phyloP scores from a whole-genome alignment of 208 protist species.

The Porcisia deanei region DNA sequence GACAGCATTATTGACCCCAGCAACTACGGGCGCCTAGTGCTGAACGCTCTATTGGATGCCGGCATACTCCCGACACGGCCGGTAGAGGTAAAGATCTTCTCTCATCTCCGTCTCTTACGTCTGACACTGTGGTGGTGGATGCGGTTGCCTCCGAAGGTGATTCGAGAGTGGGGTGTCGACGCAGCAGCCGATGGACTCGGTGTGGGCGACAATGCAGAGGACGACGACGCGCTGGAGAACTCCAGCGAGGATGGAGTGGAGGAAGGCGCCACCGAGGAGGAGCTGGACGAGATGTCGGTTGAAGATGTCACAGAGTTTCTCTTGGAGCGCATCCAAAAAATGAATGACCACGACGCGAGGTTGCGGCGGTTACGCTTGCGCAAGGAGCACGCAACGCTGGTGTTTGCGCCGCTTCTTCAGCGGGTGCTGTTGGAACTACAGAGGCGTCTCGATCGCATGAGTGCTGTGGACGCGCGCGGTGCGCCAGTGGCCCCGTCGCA shows the following conservation, averaged over 20 bases:
- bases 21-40: conserved; percentile 27
- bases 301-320: conserved; percentile 25
- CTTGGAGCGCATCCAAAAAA: conserved; percentile 5
- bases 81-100: conserved; percentile 30
- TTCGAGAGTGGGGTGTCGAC: conserved; percentile 49
- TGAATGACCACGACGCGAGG: conserved; percentile 1
- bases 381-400: conserved; percentile 21
- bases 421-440: conserved; percentile 67
- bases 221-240: conserved; percentile 2
- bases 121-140: conserved; percentile 72
- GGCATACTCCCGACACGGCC: conserved; percentile 48
- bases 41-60: conserved; percentile 45
- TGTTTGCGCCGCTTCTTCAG: conserved; percentile 55
- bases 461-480: conserved; percentile 26
- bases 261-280: conserved; percentile 26
- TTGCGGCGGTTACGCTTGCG: conserved; percentile 1
- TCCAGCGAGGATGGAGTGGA: conserved; percentile 13
- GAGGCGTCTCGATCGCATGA: conserved; percentile 45
- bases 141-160: conserved; percentile 36
- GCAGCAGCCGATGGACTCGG: conserved; percentile 23
- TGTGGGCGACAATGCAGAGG: conserved; percentile 19
- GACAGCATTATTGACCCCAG: conserved; percentile 30
- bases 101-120: conserved; percentile 40
- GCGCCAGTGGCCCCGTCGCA: conserved; percentile 34
- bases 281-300: conserved; percentile 12